Percentiles rank a stretch among this genome's conserved stretches.
These are phyloP conservation scores for Candida stauntonica DNA, from an alignment of 805 yeast genomes.

Conservation along the genomic window DNA sequence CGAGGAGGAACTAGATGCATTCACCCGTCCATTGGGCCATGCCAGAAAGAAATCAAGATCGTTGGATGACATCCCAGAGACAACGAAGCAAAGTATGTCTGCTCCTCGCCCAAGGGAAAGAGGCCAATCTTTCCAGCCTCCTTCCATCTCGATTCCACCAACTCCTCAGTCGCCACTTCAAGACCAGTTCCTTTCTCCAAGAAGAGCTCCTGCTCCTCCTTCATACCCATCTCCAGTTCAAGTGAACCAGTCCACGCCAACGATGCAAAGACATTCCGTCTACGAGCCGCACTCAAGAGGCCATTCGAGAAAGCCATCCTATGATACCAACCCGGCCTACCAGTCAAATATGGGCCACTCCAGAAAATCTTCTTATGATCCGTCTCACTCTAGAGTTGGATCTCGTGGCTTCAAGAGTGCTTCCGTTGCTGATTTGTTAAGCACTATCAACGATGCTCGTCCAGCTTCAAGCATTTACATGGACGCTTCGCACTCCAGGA, in stretches of 20 bases:
- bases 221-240: constrained; percentile 40
- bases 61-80: constrained; percentile 38
- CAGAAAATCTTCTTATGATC: constrained; percentile 27
- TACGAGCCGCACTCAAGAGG: constrained; percentile 16
- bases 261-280: constrained; percentile 24
- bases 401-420: constrained; percentile 20
- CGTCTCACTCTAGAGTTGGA: constrained; percentile 17
- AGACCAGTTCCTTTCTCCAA: constrained; percentile 54
- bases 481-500: constrained; percentile 31
- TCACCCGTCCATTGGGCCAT: constrained; percentile 33
- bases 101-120: constrained; percentile 4
- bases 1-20: constrained; percentile 16
- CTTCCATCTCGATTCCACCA: constrained; percentile 18
- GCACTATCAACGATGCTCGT: constrained; percentile 27
- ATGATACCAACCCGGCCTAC: constrained; percentile 21
- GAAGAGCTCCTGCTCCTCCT: constrained; percentile 73
- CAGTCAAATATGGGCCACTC: constrained; percentile 17
- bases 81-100: constrained; percentile 5
- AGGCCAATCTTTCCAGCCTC: constrained; percentile 13
- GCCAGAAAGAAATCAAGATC: constrained; percentile 48
- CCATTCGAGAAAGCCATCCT: constrained; percentile 30
- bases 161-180: constrained; percentile 14
- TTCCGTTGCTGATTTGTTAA: constrained; percentile 31
- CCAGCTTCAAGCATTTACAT: constrained; percentile 52
- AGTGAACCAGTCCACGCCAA: constrained; percentile 22